phyloP scores from a whole-genome alignment of 371 early-diverging fungal genomes.

The Zychaea mexicana region DNA sequence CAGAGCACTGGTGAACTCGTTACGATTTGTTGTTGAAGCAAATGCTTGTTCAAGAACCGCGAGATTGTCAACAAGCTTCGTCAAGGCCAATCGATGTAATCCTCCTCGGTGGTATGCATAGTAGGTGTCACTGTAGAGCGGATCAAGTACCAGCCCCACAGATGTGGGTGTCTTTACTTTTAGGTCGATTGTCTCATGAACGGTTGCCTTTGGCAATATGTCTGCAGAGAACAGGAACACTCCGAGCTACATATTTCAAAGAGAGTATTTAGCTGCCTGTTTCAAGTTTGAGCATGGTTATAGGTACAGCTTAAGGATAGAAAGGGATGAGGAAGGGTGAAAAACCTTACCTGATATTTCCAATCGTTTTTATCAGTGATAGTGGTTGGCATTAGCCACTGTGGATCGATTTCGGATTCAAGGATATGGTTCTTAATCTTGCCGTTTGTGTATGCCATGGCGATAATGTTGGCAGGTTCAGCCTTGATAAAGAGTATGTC shows the following conservation, averaged over 20 bases:
- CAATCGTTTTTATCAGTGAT: conserved; percentile 10
- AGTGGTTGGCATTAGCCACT: conserved; percentile 36
- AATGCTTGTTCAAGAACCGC: conserved; percentile 16
- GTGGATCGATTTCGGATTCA: conserved; percentile 33
- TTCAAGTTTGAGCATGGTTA: background rate
- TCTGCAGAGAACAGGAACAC: conserved; percentile 19
- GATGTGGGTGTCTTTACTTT: background rate
- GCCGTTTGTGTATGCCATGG: conserved; percentile 35
- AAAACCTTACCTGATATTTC: conserved; percentile 34
- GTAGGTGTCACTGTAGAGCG: conserved; percentile 32
- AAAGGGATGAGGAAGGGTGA: background rate
- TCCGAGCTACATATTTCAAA: conserved; percentile 29
- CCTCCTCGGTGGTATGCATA: conserved; percentile 44
- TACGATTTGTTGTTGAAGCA: background rate
- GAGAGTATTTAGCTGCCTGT: background rate
- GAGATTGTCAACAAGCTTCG: conserved; percentile 27
- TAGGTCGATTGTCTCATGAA: conserved; percentile 30
- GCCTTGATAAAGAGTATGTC: conserved; percentile 33
- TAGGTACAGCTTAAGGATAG: no score
- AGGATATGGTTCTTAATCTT: conserved; percentile 34
- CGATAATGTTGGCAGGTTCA: conserved; percentile 25
- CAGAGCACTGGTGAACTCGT: conserved; percentile 7
- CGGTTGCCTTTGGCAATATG: conserved; percentile 34
- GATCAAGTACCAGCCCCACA: conserved; percentile 23
- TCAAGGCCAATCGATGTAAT: conserved; percentile 30